Percentiles rank a stretch among this genome's conserved stretches.
Evolutionary conservation across 139 green algal species (phyloP).

Genomic region (Coelastrella sp.): DNA sequence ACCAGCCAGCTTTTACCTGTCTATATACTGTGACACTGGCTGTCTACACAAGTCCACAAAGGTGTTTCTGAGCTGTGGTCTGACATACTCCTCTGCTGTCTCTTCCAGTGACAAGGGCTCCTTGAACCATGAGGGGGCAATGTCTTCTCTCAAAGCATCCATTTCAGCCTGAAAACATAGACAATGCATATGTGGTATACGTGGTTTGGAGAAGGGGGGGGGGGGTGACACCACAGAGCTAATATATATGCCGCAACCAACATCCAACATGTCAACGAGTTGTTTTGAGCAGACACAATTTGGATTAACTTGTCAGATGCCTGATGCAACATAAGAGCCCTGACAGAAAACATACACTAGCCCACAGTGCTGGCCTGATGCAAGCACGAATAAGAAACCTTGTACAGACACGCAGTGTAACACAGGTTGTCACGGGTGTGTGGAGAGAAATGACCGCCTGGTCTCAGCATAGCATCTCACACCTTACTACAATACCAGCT

Average conservation of each 20-base stretch:
- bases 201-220: no score
- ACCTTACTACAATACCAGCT: no score
- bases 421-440: not conserved
- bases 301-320: no score
- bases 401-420: not conserved
- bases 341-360: no score
- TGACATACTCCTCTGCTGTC: constrained; percentile 66
- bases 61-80: constrained; percentile 55
- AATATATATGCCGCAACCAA: not conserved
- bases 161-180: constrained; percentile 58
- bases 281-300: no score
- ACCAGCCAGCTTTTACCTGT: constrained; percentile 8
- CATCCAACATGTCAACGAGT: not conserved
- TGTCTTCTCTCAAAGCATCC: constrained; percentile 56
- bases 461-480: no score
- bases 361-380: no score
- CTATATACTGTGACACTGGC: constrained; percentile 60
- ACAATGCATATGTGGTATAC: no score
- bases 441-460: not conserved
- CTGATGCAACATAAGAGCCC: no score
- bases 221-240: no score
- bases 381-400: not conserved
- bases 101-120: constrained; percentile 64
- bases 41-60: constrained; percentile 66
- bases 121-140: constrained; percentile 53